Conservation (phyloP, 1,284 basidiomycete species). For the Leccinum brunneo-olivaceum region DNA sequence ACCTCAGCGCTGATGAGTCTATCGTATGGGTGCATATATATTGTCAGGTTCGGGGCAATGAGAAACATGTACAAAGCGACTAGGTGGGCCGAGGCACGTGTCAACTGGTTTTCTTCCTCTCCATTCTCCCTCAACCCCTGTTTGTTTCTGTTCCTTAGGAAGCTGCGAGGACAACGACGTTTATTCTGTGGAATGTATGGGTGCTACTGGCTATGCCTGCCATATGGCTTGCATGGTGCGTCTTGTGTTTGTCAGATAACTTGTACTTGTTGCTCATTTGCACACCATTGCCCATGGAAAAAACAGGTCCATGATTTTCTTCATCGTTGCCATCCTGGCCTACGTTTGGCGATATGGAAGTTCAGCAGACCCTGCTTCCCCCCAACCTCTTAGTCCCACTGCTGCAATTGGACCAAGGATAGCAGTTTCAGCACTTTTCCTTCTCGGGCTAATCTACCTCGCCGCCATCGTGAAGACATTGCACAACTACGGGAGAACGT, state of each 20-base stretch:
- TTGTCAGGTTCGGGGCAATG: slow-evolving; percentile 74
- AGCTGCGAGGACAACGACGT: slow-evolving; percentile 56
- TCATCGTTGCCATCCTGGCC: slow-evolving; percentile 59
- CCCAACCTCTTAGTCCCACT: slow-evolving; percentile 22
- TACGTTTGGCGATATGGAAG: slow-evolving; percentile 70
- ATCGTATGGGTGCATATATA: slow-evolving; percentile 71
- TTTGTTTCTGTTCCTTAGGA: slow-evolving; percentile 38
- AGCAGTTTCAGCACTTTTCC: slow-evolving; percentile 48
- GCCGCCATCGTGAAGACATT: slow-evolving; percentile 57
- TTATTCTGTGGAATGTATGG: slow-evolving; percentile 77
- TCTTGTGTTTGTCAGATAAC: neutral
- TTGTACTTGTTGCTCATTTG: neutral
- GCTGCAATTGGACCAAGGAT: slow-evolving; percentile 50
- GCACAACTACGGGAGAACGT: slow-evolving; percentile 44
- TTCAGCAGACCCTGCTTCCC: slow-evolving; percentile 36
- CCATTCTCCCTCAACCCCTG: neutral
- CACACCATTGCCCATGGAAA: neutral
- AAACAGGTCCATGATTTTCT: slow-evolving; percentile 60
- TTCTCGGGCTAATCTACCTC: slow-evolving; percentile 58
- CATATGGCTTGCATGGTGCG: slow-evolving; percentile 67
- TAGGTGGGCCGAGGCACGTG: slow-evolving; percentile 64
- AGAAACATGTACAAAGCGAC: slow-evolving; percentile 69
- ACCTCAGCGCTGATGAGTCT: slow-evolving; percentile 68
- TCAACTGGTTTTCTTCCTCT: neutral
- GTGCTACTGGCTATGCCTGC: slow-evolving; percentile 68